Percentiles rank a stretch among this genome's conserved stretches.
Conservation (phyloP, 2,329 filamentous ascomycete species). For the Penicillium sp. region DNA sequence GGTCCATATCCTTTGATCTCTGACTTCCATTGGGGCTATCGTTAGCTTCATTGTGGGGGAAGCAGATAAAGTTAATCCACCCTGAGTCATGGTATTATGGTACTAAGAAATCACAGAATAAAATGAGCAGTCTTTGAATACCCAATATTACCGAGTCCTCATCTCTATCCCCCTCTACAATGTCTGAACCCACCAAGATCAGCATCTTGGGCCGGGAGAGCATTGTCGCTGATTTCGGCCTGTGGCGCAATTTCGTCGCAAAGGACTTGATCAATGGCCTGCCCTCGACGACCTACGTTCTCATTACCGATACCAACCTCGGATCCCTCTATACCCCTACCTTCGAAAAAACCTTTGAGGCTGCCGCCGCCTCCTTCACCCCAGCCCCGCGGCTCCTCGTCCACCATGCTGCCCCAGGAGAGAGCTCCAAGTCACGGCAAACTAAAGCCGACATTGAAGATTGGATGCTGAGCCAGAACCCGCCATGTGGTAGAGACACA, state of each 20-base stretch:
- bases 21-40: not conserved
- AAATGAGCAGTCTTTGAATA: slow-evolving; percentile 21
- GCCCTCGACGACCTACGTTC: slow-evolving; percentile 84
- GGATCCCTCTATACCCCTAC: slow-evolving; percentile 73
- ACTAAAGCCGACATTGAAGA: slow-evolving; percentile 96
- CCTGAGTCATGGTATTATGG: slow-evolving; percentile 3
- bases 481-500: slow-evolving; percentile 86
- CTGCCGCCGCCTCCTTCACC: slow-evolving; percentile 46
- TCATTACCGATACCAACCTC: slow-evolving; percentile 95
- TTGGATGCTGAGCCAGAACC: slow-evolving; percentile 84
- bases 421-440: slow-evolving; percentile 87
- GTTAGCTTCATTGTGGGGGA: slow-evolving; percentile 18
- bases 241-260: slow-evolving; percentile 81
- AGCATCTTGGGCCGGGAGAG: slow-evolving; percentile 83
- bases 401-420: slow-evolving; percentile 84
- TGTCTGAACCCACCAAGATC: slow-evolving; percentile 60
- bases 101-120: slow-evolving; percentile 25
- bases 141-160: slow-evolving; percentile 15
- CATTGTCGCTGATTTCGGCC: slow-evolving; percentile 86
- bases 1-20: not conserved
- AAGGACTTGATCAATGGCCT: slow-evolving; percentile 76
- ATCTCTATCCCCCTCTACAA: slow-evolving; percentile 19
- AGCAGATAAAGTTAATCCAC: slow-evolving; percentile 10
- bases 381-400: slow-evolving; percentile 69
- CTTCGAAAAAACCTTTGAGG: slow-evolving; percentile 68